These are phyloP conservation scores for Gastrodia elata DNA, from an alignment of 106 monocot species.

Conservation along the genomic window DNA sequence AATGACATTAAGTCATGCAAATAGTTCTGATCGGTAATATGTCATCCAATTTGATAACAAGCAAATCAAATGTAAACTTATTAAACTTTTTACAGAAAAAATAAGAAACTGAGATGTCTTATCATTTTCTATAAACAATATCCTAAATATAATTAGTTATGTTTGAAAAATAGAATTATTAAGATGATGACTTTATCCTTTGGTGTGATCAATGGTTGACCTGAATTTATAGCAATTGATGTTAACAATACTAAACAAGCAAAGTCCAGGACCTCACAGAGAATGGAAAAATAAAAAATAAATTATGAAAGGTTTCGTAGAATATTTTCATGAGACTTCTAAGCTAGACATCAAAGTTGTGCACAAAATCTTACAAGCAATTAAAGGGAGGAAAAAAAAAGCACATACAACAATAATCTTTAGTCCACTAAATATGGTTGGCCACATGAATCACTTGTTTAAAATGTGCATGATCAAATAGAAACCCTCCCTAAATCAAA, in stretches of 20 bases:
- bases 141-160: neutral
- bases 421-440: too few species aligned
- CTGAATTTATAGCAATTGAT: neutral
- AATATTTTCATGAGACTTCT: neutral
- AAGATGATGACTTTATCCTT: neutral
- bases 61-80: neutral
- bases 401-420: neutral
- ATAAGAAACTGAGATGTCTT: neutral
- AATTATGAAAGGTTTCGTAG: neutral
- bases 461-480: too few species aligned
- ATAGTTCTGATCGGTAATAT: neutral
- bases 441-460: too few species aligned
- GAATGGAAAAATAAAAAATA: neutral
- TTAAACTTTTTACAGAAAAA: neutral
- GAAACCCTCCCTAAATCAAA: too few species aligned
- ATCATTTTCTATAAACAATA: neutral
- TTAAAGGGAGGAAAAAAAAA: neutral
- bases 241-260: neutral
- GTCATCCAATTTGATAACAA: neutral
- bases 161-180: neutral
- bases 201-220: neutral
- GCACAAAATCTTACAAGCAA: neutral
- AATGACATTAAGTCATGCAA: neutral
- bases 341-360: slow-evolving; percentile 3
- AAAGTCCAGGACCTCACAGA: neutral